Base-by-base conservation (phyloP, 768 basidiomycete genomes). In the Postia placenta region DNA sequence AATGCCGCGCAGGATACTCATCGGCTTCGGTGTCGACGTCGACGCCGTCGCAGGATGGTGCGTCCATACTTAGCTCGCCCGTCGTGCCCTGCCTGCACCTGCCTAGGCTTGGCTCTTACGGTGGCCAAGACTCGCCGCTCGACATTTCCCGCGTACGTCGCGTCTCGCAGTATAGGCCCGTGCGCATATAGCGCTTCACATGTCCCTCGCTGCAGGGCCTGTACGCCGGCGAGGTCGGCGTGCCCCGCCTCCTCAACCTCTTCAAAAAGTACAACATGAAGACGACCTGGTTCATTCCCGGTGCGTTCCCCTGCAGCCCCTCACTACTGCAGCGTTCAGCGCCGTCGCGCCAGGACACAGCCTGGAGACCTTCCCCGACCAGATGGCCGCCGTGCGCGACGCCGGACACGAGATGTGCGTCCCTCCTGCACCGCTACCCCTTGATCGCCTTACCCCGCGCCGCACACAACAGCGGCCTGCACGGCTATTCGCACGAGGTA, bases 11-110 rank as follows among this genome's bases (percentile, higher is more conserved):
- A 79, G 73, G 47, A 73, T 79, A 19, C 69, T 83, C 15, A 68
- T 81, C 27, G 71, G 78, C 14, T 80, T 83, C 60, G 84, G 83
- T 22, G 80, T 86, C 7, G 85, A 90, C 52, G 83, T 88, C 2
- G 86, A 90, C 49, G 84, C 85, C 2, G 85, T 87, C 3, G 77
- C 84, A 15, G 86, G 85, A 56, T 88, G 86, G 85, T 79, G 61
- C 49, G 67, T 57, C 23, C n/a, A 14, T 14, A 11, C 25, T n/a
- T n/a, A 5, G 24, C 17, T 48, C 17, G n/a, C n/a, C n/a, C 15
- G 23, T 38, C 4, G 42, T 37, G 20, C 5, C 24, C 9, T 6
- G 17, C 3, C 22, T 40, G 15, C 47, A 45, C 4, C 30, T 46
- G 58, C 38, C 33, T 38, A 84, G 81, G 81, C 71, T 84, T 14